Base-by-base conservation (phyloP, 1,284 basidiomycete species). In the Chondrostereum purpureum region DNA sequence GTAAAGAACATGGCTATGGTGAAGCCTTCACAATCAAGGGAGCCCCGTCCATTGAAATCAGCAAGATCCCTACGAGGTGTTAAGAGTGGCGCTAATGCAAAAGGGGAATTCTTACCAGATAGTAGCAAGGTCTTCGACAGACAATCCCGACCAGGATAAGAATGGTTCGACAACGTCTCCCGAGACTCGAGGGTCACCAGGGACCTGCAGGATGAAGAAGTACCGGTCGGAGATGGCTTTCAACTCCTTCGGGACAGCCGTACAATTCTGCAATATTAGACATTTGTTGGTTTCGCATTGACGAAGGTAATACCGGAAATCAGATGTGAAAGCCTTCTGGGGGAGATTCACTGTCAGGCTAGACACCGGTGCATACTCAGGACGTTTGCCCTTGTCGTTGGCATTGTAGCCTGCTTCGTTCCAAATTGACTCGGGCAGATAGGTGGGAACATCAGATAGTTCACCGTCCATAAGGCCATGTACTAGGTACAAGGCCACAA, bases 141-240 rank as follows among this genome's bases (percentile, higher is more conserved):
- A 67, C 13, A 84, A 63, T 42, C 74, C 73, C 48, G 76, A 78
- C 55, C 79, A 73, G 43, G 79, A 62, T 68, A 83, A 78, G 59
- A 84, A 83, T 1, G 77, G 74, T 0, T 82, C 80, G 2, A 78
- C 80, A 4, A 73, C 67, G 44, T 80, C 73, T n/a, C 79, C 80
- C 36, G 34, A 63, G 68, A 8, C 79, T 79, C 22, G 11, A 21
- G 5, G 21, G 14, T 50, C 63, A 66, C 37, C 66, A 67, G 35
- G 66, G 62, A 8, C 67, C 59, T 56, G 83, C 80, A 22, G 82
- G 66, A 44, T 66, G 62, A n/a, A 72, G 66, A 55, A 83, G 83
- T 65, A 46, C n/a, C 22, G 27, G 20, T 46, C 45, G 8, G 45
- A 38, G 24, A 43, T 16, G 16, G 16, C 39, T 20, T 36, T 42